Conservation (phyloP, 352 stramenopile species). For the Globisporangium nunn region DNA sequence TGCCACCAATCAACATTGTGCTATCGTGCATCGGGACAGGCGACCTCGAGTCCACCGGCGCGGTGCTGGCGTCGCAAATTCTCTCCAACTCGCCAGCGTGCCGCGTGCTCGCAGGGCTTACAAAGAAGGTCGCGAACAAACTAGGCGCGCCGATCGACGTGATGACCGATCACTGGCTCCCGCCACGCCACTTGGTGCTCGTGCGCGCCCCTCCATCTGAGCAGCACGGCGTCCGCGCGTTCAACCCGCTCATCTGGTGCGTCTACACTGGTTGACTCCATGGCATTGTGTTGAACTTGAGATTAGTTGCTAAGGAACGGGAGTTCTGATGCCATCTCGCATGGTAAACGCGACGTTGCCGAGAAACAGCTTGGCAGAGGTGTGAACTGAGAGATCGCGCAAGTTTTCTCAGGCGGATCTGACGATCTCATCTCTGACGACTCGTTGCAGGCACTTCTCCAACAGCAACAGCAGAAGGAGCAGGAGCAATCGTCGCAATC, state of each 20-base stretch:
- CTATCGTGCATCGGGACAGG: slow-evolving; percentile 28
- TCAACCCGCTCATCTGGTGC: slow-evolving; percentile 77
- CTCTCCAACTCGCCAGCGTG: slow-evolving; percentile 67
- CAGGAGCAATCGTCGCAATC: background rate
- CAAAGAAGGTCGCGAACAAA: slow-evolving; percentile 83
- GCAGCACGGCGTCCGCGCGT: slow-evolving; percentile 22
- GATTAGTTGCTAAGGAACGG: background rate
- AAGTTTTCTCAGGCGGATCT: background rate
- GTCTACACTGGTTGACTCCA: slow-evolving; percentile 1
- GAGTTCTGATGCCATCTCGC: background rate
- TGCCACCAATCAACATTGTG: slow-evolving; percentile 59
- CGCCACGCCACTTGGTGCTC: slow-evolving; percentile 24
- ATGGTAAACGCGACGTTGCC: background rate
- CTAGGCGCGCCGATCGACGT: slow-evolving; percentile 69
- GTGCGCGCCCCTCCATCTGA: slow-evolving; percentile 6
- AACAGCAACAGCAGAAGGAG: background rate
- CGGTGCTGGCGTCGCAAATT: slow-evolving; percentile 31
- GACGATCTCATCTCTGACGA: background rate
- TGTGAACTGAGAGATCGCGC: background rate
- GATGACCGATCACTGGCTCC: slow-evolving; percentile 82
- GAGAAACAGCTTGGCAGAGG: background rate
- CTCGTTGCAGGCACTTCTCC: background rate
- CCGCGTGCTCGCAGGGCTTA: slow-evolving; percentile 66
- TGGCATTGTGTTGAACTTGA: no score
- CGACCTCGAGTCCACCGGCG: slow-evolving; percentile 47